A percentile compares a stretch with the other conserved stretches of the same genome.
Conservation (phyloP, 176 grass and related monocot species). For the Eragrostis curvula region DNA sequence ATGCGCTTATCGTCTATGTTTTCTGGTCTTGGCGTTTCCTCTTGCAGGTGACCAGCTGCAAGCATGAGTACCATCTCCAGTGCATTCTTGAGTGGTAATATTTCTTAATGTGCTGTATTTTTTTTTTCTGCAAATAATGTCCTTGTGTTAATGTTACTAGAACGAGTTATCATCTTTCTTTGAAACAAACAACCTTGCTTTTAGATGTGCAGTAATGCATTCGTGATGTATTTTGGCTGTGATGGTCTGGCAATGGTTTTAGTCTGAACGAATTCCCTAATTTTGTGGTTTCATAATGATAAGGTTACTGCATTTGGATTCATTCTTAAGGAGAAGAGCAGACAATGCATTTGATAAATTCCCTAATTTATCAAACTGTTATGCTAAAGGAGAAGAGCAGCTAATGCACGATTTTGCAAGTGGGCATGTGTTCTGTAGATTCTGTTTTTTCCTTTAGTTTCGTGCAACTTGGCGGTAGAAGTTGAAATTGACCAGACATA, state of each 20-base stretch:
- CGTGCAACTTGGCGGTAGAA: neutral
- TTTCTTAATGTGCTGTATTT: neutral
- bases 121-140: neutral
- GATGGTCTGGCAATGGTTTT: neutral
- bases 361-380: no score
- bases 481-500: neutral
- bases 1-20: neutral
- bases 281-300: neutral
- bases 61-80: constrained; percentile 92
- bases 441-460: neutral
- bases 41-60: constrained; percentile 83
- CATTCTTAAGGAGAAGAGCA: neutral
- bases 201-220: neutral
- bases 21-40: neutral
- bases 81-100: constrained; percentile 96
- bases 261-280: neutral
- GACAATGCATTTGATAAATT: no score
- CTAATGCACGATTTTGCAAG: no score
- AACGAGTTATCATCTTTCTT: neutral
- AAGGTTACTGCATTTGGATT: neutral
- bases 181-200: neutral
- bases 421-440: neutral
- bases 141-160: constrained; percentile 37
- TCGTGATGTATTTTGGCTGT: neutral
- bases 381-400: neutral